Percentiles rank a stretch among this genome's conserved stretches.
These are phyloP conservation scores for Cadophora sp. DNA, from an alignment of 2,329 filamentous ascomycete species.

Conservation along the genomic window DNA sequence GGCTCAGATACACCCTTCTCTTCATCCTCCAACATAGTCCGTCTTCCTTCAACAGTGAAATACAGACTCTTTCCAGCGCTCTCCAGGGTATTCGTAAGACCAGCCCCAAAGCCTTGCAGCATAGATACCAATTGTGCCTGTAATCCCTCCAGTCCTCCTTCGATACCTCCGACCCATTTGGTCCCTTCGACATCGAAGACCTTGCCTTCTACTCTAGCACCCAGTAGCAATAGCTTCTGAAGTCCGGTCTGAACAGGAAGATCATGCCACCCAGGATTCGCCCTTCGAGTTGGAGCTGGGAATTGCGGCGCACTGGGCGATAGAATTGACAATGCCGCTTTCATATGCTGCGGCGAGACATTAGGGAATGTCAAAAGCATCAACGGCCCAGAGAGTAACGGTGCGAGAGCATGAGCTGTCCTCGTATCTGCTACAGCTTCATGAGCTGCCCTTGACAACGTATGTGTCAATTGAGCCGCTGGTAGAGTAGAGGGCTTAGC, in stretches of 20 bases:
- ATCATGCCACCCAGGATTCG: constrained; percentile 83
- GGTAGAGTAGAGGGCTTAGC: constrained; percentile 36
- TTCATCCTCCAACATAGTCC: constrained; percentile 81
- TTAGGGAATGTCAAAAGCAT: constrained; percentile 81
- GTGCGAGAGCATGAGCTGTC: constrained; percentile 67
- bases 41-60: constrained; percentile 84
- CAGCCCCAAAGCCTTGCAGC: constrained; percentile 80
- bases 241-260: constrained; percentile 78
- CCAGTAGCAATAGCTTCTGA: constrained; percentile 86
- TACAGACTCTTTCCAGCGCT: constrained; percentile 82
- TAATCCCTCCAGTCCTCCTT: constrained; percentile 81
- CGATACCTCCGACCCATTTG: constrained; percentile 77
- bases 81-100: constrained; percentile 80
- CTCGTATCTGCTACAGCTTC: constrained; percentile 51
- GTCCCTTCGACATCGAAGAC: constrained; percentile 50
- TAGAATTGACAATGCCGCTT: constrained; percentile 80
- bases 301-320: constrained; percentile 75
- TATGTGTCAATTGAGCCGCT: constrained; percentile 56
- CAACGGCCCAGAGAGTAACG: constrained; percentile 82
- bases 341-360: constrained; percentile 84
- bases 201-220: constrained; percentile 82
- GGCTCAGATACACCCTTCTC: constrained; percentile 37
- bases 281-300: constrained; percentile 77
- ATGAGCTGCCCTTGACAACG: constrained; percentile 56
- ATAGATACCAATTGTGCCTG: constrained; percentile 81